Evolutionary conservation across 2,329 filamentous ascomycete genomes (phyloP).

Genomic region (Venturia aucupariae): DNA sequence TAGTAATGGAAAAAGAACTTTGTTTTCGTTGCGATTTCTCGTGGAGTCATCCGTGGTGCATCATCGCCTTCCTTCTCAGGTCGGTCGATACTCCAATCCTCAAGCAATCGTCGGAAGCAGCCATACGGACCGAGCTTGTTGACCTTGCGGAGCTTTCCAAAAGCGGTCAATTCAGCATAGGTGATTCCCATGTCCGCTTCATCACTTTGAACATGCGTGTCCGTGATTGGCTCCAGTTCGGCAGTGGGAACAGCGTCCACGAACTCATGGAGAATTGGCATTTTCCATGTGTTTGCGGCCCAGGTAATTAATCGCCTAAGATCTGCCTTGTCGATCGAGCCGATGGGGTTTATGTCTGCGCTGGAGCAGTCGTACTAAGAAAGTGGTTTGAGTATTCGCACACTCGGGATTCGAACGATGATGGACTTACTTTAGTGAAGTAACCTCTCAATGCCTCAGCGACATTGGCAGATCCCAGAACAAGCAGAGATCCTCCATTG

Average conservation of each 20-base stretch:
- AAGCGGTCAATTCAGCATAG: constrained; percentile 45
- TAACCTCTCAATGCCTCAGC: constrained; percentile 40
- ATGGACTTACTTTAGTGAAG: constrained; percentile 8
- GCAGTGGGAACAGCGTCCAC: constrained; percentile 53
- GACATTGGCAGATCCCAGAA: constrained; percentile 60
- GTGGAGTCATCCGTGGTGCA: constrained; percentile 35
- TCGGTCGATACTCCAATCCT: constrained; percentile 33
- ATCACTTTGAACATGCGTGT: constrained; percentile 49
- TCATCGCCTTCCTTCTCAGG: constrained; percentile 23
- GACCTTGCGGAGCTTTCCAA: constrained; percentile 46
- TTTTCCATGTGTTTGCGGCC: constrained; percentile 47
- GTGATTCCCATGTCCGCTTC: constrained; percentile 44
- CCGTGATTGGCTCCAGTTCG: constrained; percentile 57
- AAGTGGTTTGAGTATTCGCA: constrained; percentile 36
- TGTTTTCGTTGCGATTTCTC: constrained; percentile 15
- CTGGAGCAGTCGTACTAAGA: constrained; percentile 61
- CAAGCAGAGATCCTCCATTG: constrained; percentile 49
- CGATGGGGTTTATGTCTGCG: constrained; percentile 51
- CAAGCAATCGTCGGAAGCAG: constrained; percentile 44
- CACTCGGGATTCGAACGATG: neutral
- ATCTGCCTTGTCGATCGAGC: constrained; percentile 56
- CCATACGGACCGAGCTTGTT: constrained; percentile 45
- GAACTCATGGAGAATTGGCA: constrained; percentile 59
- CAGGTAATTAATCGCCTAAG: constrained; percentile 64
- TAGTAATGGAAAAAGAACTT: constrained; percentile 40